These are phyloP conservation scores for Scalesia atractyloides DNA, from an alignment of 129 eudicot species.

Conservation along the genomic window DNA sequence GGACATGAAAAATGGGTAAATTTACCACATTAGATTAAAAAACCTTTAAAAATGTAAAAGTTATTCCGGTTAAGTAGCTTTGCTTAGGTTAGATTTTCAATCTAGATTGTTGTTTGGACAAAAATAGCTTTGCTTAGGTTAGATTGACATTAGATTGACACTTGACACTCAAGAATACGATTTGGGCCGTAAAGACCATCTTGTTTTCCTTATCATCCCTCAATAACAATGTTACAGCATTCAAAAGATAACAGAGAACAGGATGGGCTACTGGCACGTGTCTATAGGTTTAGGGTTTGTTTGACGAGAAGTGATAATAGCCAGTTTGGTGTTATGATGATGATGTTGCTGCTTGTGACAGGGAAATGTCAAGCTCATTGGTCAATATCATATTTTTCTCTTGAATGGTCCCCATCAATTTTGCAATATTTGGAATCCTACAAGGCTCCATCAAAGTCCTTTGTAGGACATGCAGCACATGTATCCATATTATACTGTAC, in stretches of 20 bases:
- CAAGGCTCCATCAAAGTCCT: slow-evolving; percentile 31
- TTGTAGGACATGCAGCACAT: slow-evolving; percentile 22
- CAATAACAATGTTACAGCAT: slow-evolving; percentile 1
- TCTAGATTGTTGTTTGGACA: neutral
- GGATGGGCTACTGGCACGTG: slow-evolving; percentile 38
- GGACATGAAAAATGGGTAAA: no score
- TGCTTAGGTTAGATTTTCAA: neutral
- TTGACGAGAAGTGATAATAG: slow-evolving; percentile 30
- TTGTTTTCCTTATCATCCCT: slow-evolving; percentile 1
- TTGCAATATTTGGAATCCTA: slow-evolving; percentile 40
- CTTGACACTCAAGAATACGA: neutral
- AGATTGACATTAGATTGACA: neutral
- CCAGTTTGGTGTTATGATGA: slow-evolving; percentile 23
- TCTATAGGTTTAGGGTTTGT: slow-evolving; percentile 5
- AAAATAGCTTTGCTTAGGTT: neutral
- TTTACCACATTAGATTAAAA: no score
- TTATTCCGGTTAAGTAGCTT: no score
- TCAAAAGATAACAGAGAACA: neutral
- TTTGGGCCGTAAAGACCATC: neutral
- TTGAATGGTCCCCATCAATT: slow-evolving; percentile 44
- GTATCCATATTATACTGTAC: no score
- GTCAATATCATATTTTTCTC: slow-evolving; percentile 32
- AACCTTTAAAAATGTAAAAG: no score
- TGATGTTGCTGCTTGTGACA: slow-evolving; percentile 31
- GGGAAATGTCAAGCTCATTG: slow-evolving; percentile 39